A percentile compares a stretch with the other conserved stretches of the same genome.
These are phyloP conservation scores for Otatea glauca DNA, from an alignment of 176 grass and related monocot genomes.

Conservation along the genomic window DNA sequence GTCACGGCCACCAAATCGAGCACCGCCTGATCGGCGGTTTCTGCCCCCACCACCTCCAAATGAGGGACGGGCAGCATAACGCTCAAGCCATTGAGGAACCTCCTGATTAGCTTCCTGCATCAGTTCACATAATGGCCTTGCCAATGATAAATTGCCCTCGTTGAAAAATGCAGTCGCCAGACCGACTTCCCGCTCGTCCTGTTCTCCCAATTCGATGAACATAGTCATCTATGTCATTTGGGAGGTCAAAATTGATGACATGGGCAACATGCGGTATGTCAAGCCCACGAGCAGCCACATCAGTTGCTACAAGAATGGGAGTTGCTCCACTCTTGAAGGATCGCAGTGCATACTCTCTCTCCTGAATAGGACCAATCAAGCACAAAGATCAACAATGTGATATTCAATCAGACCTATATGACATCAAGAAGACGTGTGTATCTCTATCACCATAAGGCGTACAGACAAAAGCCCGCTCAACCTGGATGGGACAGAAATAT, in stretches of 20 bases:
- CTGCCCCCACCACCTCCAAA: conserved; percentile 70
- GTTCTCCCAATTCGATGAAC: conserved; percentile 89
- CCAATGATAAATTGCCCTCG: conserved; percentile 60
- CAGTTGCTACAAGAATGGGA: conserved; percentile 87
- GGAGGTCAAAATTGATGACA: conserved; percentile 93
- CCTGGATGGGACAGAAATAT: neutral
- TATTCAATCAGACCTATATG: neutral
- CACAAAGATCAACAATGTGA: conserved; percentile 13
- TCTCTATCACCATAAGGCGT: neutral
- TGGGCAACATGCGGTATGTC: conserved; percentile 93
- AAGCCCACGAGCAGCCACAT: conserved; percentile 89
- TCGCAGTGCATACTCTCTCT: conserved; percentile 77
- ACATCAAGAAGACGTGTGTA: neutral
- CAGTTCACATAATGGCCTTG: conserved; percentile 61
- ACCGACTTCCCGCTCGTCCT: conserved; percentile 72
- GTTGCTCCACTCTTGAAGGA: conserved; percentile 88
- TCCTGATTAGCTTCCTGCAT: conserved; percentile 90
- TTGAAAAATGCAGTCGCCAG: conserved; percentile 90
- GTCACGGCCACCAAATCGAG: conserved; percentile 77
- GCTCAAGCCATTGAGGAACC: conserved; percentile 74
- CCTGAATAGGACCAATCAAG: conserved; percentile 48
- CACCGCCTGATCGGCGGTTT: conserved; percentile 67
- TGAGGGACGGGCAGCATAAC: conserved; percentile 56
- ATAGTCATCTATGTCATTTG: conserved; percentile 89
- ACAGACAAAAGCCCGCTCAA: neutral